These are phyloP conservation scores for Fusarium tjaetaba DNA, from an alignment of 2,329 filamentous ascomycete genomes.

Conservation along the genomic window DNA sequence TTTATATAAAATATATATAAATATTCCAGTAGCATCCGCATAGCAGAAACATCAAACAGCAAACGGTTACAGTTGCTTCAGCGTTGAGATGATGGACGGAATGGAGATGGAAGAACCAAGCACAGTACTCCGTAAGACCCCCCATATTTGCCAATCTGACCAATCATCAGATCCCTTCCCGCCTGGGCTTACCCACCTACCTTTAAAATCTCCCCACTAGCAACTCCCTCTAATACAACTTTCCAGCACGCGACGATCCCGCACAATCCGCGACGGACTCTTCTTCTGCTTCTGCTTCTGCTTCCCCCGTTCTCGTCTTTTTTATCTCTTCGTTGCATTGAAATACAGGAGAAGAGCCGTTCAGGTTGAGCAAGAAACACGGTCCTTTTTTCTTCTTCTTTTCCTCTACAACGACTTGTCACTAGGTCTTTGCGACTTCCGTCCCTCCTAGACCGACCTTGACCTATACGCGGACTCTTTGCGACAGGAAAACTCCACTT, in stretches of 20 bases:
- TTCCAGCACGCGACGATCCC: conserved; percentile 29
- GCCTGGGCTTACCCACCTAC: conserved; percentile 27
- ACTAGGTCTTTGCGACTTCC: background rate
- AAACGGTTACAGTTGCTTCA: background rate
- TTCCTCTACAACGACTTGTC: background rate
- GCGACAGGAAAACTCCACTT: conserved; percentile 25
- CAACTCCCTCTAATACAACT: conserved; percentile 33
- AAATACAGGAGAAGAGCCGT: background rate
- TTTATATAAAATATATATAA: background rate
- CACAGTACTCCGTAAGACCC: background rate
- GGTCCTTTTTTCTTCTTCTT: background rate
- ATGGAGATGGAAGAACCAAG: background rate
- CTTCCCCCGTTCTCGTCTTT: background rate
- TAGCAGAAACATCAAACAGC: background rate
- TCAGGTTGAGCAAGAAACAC: background rate
- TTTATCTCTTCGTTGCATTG: background rate
- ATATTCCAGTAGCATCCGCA: background rate
- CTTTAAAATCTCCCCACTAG: conserved; percentile 14
- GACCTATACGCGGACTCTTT: background rate
- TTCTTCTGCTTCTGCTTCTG: background rate
- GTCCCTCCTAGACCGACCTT: background rate
- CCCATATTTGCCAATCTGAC: background rate
- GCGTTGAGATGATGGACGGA: background rate
- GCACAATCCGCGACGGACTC: conserved; percentile 26
- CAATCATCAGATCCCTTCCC: conserved; percentile 19